Evolutionary conservation across 2,329 filamentous ascomycete species (phyloP).

Genomic region (Ascochyta clinopodiicola): DNA sequence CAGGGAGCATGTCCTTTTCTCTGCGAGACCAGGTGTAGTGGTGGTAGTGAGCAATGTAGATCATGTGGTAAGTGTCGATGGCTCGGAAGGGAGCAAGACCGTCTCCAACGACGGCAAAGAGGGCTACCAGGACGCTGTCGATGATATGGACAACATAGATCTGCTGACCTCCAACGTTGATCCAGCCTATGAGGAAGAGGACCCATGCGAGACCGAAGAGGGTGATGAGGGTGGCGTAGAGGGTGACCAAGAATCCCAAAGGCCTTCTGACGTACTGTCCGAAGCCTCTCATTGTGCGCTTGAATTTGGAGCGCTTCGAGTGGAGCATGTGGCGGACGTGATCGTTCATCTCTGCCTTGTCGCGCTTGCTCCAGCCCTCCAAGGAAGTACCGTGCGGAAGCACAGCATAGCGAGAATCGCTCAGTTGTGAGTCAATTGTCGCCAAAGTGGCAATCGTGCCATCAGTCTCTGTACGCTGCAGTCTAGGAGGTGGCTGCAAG

Average conservation of each 20-base stretch:
- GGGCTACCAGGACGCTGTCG: slow-evolving; percentile 66
- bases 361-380: slow-evolving; percentile 75
- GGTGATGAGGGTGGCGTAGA: slow-evolving; percentile 84
- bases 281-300: slow-evolving; percentile 79
- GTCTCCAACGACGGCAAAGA: slow-evolving; percentile 69
- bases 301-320: slow-evolving; percentile 79
- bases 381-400: slow-evolving; percentile 76
- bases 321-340: slow-evolving; percentile 88
- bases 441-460: slow-evolving; percentile 49
- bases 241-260: slow-evolving; percentile 80
- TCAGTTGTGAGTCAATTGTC: slow-evolving; percentile 72
- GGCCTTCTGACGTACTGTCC: slow-evolving; percentile 78
- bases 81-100: slow-evolving; percentile 73
- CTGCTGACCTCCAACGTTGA: slow-evolving; percentile 77
- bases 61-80: slow-evolving; percentile 88
- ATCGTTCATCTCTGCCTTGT: slow-evolving; percentile 80
- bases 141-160: slow-evolving; percentile 63
- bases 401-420: slow-evolving; percentile 77
- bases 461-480: slow-evolving; percentile 34
- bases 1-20: slow-evolving; percentile 66
- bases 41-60: slow-evolving; percentile 77
- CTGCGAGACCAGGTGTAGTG: slow-evolving; percentile 70
- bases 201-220: slow-evolving; percentile 88
- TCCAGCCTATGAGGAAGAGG: slow-evolving; percentile 88
- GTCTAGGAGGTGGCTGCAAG: slow-evolving; percentile 21